These are phyloP conservation scores for Pichia heedii DNA, from an alignment of 805 yeast genomes.

Conservation along the genomic window DNA sequence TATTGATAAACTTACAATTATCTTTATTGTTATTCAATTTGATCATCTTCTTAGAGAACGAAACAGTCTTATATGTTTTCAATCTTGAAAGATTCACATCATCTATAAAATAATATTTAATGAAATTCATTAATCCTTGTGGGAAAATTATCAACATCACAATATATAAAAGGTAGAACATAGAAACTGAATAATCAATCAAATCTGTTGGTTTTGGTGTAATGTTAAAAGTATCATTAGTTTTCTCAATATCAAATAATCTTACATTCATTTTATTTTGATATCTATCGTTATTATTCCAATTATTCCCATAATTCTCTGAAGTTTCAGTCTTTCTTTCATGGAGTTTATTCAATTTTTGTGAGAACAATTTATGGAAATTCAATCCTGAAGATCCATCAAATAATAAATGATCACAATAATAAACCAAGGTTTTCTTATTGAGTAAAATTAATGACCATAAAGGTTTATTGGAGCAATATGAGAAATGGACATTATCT, in stretches of 20 bases:
- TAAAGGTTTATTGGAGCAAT: constrained; percentile 10
- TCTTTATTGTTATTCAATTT: constrained; percentile 1
- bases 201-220: constrained; percentile 11
- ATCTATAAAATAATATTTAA: constrained; percentile 10
- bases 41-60: constrained; percentile 3
- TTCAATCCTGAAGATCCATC: constrained; percentile 28
- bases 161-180: constrained; percentile 4
- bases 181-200: constrained; percentile 10
- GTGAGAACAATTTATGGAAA: constrained; percentile 23
- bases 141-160: constrained; percentile 8
- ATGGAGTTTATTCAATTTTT: neutral
- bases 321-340: neutral
- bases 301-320: neutral
- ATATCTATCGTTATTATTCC: neutral
- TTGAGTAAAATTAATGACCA: constrained; percentile 15
- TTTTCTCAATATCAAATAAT: constrained; percentile 2
- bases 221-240: constrained; percentile 2
- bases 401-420: constrained; percentile 26
- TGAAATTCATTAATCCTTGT: neutral
- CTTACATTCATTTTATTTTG: neutral
- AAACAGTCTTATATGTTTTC: constrained; percentile 5
- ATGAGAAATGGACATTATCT: constrained; percentile 5
- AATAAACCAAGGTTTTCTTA: constrained; percentile 11
- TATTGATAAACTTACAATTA: constrained; percentile 5
- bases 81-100: constrained; percentile 3